Base-by-base conservation (phyloP, 257 asterid genomes). In the Plantago major region DNA sequence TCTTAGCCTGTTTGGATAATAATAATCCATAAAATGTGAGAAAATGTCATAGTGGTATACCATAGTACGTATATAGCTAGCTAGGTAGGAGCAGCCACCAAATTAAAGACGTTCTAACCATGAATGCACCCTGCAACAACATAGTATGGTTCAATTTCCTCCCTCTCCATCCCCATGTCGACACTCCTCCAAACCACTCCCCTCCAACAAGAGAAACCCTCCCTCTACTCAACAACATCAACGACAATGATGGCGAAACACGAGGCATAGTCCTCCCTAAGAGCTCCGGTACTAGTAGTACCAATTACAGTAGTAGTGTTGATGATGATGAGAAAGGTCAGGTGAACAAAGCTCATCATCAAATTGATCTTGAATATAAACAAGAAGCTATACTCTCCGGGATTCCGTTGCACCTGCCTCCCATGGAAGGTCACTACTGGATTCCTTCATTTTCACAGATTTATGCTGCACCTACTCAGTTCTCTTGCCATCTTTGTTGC, bases 391-490 rank as follows among this genome's bases (percentile, higher is more conserved):
- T 74, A 9, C 75, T 82, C 37, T 65, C 87, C 8, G 90, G 87
- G 47, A 64, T 79, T 58, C 95, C 95, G 7, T 76, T 82, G 73
- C 81, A 74, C 65, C 63, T 65, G 64, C 16, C 81, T 10, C 78
- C 78, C 54, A 87, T 83, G 77, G 95, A 82, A 1, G 95, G 84
- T 1, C 93, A 90, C 65, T 90, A 76, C 42, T 90, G 97, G 97
- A 85, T 90, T 56, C 97, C 97, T 22, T 77, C 89, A 0, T 84
- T 82, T 46, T 57, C 89, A 1, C 97, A 90, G 68, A 90, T 90
- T 67, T 93, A 70, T n/a, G n/a, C n/a, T 64, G 94, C 96, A 16
- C 95, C 96, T 55, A 90, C 94, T 10, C 95, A 85, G 67, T 90
- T 88, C 55, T 78, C 88, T 3, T 88, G 98, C 60, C 87, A 82